Conservation (phyloP, 352 stramenopile species). For the Pythium biforme region DNA sequence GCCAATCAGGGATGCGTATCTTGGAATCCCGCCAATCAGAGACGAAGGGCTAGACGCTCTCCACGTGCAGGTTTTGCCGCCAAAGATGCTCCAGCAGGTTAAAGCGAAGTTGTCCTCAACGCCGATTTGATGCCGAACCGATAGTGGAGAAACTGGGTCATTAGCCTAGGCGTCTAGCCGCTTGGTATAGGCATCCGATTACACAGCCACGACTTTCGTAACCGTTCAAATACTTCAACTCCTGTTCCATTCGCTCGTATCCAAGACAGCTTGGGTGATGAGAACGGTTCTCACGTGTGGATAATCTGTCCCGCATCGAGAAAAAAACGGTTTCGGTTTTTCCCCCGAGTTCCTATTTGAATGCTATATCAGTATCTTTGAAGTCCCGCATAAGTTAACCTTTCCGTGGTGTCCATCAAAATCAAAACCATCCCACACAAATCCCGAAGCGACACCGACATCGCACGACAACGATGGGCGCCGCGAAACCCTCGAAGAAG, state of each 20-base stretch:
- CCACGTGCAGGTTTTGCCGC: background rate
- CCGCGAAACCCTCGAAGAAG: conserved; percentile 74
- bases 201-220: too few relatives aligned
- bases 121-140: too few relatives aligned
- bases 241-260: too few relatives aligned
- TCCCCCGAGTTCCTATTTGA: background rate
- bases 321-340: background rate
- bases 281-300: too few relatives aligned
- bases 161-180: too few relatives aligned
- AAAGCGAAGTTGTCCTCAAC: background rate
- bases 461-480: conserved; percentile 32
- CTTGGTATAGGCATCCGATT: too few relatives aligned
- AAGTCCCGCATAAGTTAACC: conserved; percentile 10
- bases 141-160: too few relatives aligned
- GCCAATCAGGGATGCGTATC: conserved; percentile 32
- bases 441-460: conserved; percentile 7
- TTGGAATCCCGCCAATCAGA: conserved; percentile 41
- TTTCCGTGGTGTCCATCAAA: conserved; percentile 12
- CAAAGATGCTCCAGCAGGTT: background rate
- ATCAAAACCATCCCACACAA: background rate
- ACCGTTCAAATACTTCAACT: too few relatives aligned
- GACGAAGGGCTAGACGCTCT: background rate
- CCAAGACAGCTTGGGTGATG: too few relatives aligned
- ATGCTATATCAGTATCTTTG: background rate
- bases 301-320: too few relatives aligned